Evolutionary conservation across 192 early-diverging fungal species (phyloP).

Genomic region (Coemansia sp.): DNA sequence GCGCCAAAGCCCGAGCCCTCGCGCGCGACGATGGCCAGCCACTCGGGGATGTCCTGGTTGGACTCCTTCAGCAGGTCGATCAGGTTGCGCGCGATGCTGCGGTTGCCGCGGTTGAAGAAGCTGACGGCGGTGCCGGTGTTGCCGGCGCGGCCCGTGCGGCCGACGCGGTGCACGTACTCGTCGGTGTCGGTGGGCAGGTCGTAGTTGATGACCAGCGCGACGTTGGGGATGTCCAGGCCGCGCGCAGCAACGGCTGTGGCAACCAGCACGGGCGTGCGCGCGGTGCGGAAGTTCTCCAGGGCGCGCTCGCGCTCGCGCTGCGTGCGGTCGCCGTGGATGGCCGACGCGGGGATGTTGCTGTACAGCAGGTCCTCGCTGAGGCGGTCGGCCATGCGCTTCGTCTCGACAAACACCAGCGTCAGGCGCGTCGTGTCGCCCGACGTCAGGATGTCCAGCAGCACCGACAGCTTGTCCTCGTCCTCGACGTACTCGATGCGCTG

Average conservation of each 20-base stretch:
- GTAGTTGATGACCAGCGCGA: conserved; percentile 87
- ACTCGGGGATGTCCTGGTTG: conserved; percentile 88
- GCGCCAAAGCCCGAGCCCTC: conserved; percentile 58
- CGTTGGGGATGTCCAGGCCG: conserved; percentile 87
- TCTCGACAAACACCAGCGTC: conserved; percentile 97
- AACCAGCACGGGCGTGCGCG: conserved; percentile 81
- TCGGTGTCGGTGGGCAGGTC: conserved; percentile 95
- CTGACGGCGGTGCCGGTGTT: conserved; percentile 90
- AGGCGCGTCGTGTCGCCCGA: conserved; percentile 61
- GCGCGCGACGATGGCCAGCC: conserved; percentile 71
- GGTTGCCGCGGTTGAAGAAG: conserved; percentile 91
- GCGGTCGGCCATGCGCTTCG: conserved; percentile 91
- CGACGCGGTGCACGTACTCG: conserved; percentile 99
- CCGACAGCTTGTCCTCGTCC: conserved; percentile 89
- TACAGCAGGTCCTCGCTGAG: conserved; percentile 76
- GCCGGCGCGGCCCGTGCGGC: conserved; percentile 96
- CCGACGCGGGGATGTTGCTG: conserved; percentile 83
- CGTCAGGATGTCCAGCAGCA: conserved; percentile 79
- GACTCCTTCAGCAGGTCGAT: conserved; percentile 88
- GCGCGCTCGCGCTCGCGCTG: conserved; percentile 95
- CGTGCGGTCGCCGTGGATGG: conserved; percentile 96
- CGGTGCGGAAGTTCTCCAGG: conserved; percentile 82
- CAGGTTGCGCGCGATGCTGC: conserved; percentile 78
- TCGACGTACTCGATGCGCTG: conserved; percentile 92
- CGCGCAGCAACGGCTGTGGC: conserved; percentile 97